Conservation (phyloP, 805 yeast species). For the Dipodascus albidus region DNA sequence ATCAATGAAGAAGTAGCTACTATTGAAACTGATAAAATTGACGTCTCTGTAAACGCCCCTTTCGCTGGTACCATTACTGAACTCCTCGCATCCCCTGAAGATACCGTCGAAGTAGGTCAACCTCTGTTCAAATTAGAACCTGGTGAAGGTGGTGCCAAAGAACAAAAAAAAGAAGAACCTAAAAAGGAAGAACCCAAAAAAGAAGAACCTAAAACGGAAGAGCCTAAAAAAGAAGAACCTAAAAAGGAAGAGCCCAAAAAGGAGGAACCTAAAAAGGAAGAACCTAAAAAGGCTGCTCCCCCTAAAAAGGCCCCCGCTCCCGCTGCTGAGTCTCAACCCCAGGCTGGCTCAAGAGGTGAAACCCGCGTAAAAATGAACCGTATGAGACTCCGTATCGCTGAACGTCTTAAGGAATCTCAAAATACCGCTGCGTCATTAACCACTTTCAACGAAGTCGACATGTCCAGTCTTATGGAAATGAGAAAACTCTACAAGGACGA, state of each 20-base stretch:
- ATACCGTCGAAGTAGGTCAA: conserved; percentile 93
- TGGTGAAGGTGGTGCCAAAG: conserved; percentile 50
- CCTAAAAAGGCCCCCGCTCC: conserved; percentile 24
- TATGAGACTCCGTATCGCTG: conserved; percentile 98
- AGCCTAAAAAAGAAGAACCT: conserved; percentile 18
- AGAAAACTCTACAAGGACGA: conserved; percentile 96
- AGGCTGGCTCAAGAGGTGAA: conserved; percentile 69
- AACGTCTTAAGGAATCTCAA: conserved; percentile 97
- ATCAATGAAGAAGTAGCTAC: conserved; percentile 90
- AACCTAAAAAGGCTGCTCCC: conserved; percentile 23
- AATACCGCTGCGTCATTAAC: conserved; percentile 97
- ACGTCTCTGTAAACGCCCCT: conserved; percentile 94
- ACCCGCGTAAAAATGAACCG: conserved; percentile 96
- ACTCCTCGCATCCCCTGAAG: conserved; percentile 71
- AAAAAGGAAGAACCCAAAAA: conserved; percentile 27
- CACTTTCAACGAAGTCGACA: conserved; percentile 96
- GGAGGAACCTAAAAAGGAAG: conserved; percentile 14
- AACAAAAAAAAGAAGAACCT: conserved; percentile 22
- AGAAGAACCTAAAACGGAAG: conserved; percentile 19
- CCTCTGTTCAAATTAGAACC: conserved; percentile 80
- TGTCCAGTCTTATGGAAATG: conserved; percentile 85
- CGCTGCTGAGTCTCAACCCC: conserved; percentile 18
- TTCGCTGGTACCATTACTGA: conserved; percentile 82
- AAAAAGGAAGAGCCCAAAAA: conserved; percentile 26
- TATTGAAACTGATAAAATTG: conserved; percentile 96